Base-by-base conservation (phyloP, 495 filamentous ascomycete genomes). In the Lophiostoma macrostomum region DNA sequence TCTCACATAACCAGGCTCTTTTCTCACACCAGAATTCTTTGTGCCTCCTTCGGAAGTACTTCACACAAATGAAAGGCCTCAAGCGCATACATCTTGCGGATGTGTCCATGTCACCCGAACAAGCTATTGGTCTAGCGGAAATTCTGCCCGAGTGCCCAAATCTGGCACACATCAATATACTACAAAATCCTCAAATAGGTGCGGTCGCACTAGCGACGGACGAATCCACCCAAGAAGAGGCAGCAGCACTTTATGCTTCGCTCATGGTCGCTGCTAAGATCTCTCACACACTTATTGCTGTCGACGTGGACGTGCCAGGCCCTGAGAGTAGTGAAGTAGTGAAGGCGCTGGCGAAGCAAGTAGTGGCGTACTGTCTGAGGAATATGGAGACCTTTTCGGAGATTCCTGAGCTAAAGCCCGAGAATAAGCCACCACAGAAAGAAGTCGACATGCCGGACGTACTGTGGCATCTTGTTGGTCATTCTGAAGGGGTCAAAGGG, bases 211-310 rank as follows among this genome's bases (percentile, higher is more conserved):
- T 82, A 22, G 83, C 79, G 27, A 84, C 77, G 7, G 75, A 80
- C 29, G 86, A 93, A 51, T 82, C 79, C 27, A 75, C 71, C 16
- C 86, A 94, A 64, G 90, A 98, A 68, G 93, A 97, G 69, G 90
- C 91, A 0, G 95, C 88, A 61, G 93, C 93, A 18, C 73, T 97
- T 2, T 96, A 94, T 66, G 90, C 93, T 5, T 95, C 90, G 14
- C 74, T 97, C 48, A 86, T 96, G 71, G 86, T 88, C 20, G 91
- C 91, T 5, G 88, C 89, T 5, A 82, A 90, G 19, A 85, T 96
- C 0, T 93, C 88, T 11, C 76, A 81, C 16, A 84, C 85, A 10
- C 79, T 98, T 32, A 84, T 98, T 18, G 88, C 88, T 43, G 78
- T 98, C 45, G 93, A 98, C 65, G 88, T 96, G 56, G 90, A 97